Percentiles rank a stretch among this genome's conserved stretches.
These are phyloP conservation scores for Cryoendolithus antarcticus DNA, from an alignment of 2,329 filamentous ascomycete species.

Conservation along the genomic window DNA sequence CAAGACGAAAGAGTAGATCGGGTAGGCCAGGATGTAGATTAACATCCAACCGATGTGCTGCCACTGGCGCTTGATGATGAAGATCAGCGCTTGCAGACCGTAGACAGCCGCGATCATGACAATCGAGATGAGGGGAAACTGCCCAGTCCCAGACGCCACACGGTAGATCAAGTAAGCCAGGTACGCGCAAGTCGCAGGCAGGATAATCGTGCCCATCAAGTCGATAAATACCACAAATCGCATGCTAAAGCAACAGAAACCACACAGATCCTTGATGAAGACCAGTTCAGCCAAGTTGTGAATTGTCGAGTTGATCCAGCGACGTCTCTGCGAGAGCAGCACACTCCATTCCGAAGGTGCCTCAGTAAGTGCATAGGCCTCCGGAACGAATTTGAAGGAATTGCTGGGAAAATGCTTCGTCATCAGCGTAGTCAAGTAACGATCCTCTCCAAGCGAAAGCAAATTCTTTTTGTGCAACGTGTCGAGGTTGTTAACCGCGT, in stretches of 20 bases:
- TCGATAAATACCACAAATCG: conserved; percentile 92
- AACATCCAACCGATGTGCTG: conserved; percentile 99
- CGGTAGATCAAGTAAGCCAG: conserved; percentile 77
- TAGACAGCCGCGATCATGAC: conserved; percentile 85
- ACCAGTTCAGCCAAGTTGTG: conserved; percentile 91
- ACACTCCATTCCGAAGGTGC: conserved; percentile 92
- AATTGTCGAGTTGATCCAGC: conserved; percentile 98
- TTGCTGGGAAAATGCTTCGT: conserved; percentile 92
- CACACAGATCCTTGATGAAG: conserved; percentile 83
- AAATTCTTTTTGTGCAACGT: conserved; percentile 94
- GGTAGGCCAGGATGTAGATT: conserved; percentile 92
- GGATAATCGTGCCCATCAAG: conserved; percentile 80
- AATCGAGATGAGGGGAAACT: conserved; percentile 77
- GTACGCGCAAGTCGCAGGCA: conserved; percentile 80
- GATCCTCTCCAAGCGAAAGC: conserved; percentile 87
- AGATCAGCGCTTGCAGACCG: conserved; percentile 89
- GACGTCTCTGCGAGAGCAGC: conserved; percentile 88
- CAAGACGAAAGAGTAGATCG: conserved; percentile 81
- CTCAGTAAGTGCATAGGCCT: conserved; percentile 86
- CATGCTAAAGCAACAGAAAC: conserved; percentile 99
- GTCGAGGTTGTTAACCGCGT: conserved; percentile 78
- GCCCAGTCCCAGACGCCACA: conserved; percentile 55
- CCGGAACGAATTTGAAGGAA: conserved; percentile 91
- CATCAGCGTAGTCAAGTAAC: conserved; percentile 94
- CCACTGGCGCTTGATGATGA: conserved; percentile 95